Evolutionary conservation across 2,329 filamentous ascomycete genomes (phyloP).

Genomic region (Claviceps lovelessii): DNA sequence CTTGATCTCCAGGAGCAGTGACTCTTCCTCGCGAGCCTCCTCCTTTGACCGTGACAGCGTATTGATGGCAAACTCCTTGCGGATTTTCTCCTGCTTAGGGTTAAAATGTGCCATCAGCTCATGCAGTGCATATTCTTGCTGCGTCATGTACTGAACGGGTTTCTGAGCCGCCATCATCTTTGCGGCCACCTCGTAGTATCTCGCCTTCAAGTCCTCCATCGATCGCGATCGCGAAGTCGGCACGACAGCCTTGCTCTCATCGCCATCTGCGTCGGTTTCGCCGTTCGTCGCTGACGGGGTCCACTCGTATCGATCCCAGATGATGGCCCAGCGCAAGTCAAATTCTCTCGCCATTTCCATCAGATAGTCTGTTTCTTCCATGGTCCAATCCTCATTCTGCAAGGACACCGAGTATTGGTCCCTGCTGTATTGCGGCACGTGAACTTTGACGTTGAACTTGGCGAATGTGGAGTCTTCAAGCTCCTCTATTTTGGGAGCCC

Average conservation of each 20-base stretch:
- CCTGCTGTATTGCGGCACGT: constrained; percentile 68
- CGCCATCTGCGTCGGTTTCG: constrained; percentile 30
- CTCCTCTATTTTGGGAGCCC: constrained; percentile 14
- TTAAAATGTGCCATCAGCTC: constrained; percentile 82
- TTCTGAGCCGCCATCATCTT: constrained; percentile 70
- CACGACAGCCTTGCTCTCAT: constrained; percentile 39
- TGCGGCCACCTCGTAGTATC: constrained; percentile 78
- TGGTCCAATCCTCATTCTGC: constrained; percentile 66
- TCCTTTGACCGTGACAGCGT: constrained; percentile 68
- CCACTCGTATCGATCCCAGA: constrained; percentile 87
- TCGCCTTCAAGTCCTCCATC: constrained; percentile 80
- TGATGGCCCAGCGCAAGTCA: constrained; percentile 78
- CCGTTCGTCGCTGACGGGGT: constrained; percentile 30
- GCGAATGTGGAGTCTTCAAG: constrained; percentile 54
- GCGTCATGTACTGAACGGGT: constrained; percentile 74
- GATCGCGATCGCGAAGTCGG: constrained; percentile 42
- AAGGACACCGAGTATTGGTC: constrained; percentile 72
- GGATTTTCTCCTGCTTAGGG: constrained; percentile 57
- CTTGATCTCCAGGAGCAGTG: constrained; percentile 76
- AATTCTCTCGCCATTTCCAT: constrained; percentile 61
- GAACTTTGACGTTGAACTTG: constrained; percentile 74
- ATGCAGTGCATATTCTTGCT: constrained; percentile 67
- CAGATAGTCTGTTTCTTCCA: constrained; percentile 87
- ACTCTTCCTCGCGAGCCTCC: constrained; percentile 84
- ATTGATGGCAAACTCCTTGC: constrained; percentile 74